Evolutionary conservation across 2,329 filamentous ascomycete species (phyloP).

Genomic region (Metarhizium sp.): DNA sequence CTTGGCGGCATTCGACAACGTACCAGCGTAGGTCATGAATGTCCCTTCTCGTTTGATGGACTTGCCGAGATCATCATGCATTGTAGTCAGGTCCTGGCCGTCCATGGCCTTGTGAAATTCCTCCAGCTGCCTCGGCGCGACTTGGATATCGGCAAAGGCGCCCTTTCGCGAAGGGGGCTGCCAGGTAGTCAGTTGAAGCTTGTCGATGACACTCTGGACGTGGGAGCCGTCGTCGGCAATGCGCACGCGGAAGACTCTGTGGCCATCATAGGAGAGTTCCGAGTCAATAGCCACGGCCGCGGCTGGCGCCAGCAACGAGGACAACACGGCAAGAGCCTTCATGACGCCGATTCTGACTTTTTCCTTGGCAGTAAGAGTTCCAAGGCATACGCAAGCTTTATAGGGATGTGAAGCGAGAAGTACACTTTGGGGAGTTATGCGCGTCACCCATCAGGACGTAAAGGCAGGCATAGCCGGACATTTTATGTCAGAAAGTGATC

Average conservation of each 20-base stretch:
- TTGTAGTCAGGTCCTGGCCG: slow-evolving; percentile 21
- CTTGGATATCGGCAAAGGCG: slow-evolving; percentile 29
- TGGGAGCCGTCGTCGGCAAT: slow-evolving; percentile 18
- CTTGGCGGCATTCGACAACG: not conserved
- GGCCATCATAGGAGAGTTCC: slow-evolving; percentile 30
- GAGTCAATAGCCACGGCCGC: not conserved
- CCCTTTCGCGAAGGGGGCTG: slow-evolving; percentile 22
- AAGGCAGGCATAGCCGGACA: too few species aligned
- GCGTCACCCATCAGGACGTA: too few species aligned
- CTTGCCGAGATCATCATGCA: slow-evolving; percentile 30
- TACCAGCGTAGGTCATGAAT: slow-evolving; percentile 20
- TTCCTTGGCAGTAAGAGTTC: not conserved
- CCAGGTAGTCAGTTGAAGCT: slow-evolving; percentile 27
- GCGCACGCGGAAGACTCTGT: slow-evolving; percentile 33
- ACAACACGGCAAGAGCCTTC: not conserved
- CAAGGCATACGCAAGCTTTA: too few species aligned
- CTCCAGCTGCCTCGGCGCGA: slow-evolving; percentile 24
- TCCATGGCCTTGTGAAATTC: slow-evolving; percentile 22
- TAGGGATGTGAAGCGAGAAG: too few species aligned
- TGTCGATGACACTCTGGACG: slow-evolving; percentile 23
- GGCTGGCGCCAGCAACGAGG: not conserved
- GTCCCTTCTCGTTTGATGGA: slow-evolving; percentile 25
- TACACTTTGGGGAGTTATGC: too few species aligned
- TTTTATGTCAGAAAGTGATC: too few species aligned
- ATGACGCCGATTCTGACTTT: not conserved